Base-by-base conservation (phyloP, 1,284 basidiomycete species). In the Takashimella tepidaria region DNA sequence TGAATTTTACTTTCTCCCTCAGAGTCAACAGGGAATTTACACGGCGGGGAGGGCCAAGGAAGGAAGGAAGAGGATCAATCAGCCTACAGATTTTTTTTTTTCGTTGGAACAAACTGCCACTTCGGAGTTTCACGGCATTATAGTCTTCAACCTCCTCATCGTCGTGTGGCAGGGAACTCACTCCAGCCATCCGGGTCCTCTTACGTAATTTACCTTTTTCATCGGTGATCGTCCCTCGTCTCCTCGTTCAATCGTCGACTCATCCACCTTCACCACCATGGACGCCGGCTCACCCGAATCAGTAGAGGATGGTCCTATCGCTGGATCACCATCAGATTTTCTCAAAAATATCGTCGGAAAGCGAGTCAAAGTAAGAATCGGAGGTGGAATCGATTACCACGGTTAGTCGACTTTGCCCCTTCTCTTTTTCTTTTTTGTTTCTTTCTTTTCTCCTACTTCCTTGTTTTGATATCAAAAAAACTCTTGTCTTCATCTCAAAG, bases 361-460 rank as follows among this genome's bases (percentile, higher is more conserved):
- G 76, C 83, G 83, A 50, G 95, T 98, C 54, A 88, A 93, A 59
- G 96, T 98, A 42, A 82, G 93, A 53, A 80, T 98, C 54, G 92
- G 89, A n/a, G 92, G 88, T 41, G 96, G 96, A 1, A 88, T 98
- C 12, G 93, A 98, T 76, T 98, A 99, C 77, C 83, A 85, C 62
- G 95, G 95, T 91, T 60, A 51, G 84, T 75, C 20, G 22, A n/a
- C n/a, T 41, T 47, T 50, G 24, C 19, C 40, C 40, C 25, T 24
- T 23, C 23, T 31, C 41, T 5, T 23, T 44, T 25, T 16, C 49
- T 12, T 47, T 45, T 8, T 37, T 8, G 31, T 37, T 16, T 37
- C 31, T 8, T 16, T 37, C 16, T 12, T 25, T n/a, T 6, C n/a
- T 41, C 19, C 23, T 37, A n/a, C n/a, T n/a, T n/a, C n/a, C n/a